Evolutionary conservation across 768 basidiomycete genomes (phyloP).

Genomic region (Kwoniella botswanensis): DNA sequence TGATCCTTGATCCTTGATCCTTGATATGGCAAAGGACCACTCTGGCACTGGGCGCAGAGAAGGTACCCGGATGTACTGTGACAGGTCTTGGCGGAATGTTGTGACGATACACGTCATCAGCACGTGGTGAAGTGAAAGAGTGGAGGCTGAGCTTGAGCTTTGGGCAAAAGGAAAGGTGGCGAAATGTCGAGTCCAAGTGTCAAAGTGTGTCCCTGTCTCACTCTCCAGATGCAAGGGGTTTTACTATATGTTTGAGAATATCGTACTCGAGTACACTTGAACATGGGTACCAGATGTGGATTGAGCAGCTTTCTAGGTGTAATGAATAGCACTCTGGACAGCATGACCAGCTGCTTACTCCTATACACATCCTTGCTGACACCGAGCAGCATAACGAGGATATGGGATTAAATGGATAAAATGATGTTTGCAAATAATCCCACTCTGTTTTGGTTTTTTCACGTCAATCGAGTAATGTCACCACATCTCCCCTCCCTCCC

Average conservation of each 20-base stretch:
- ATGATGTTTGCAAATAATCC: not conserved
- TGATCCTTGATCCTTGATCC: not conserved
- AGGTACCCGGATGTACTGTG: conserved; percentile 5
- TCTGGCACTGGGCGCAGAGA: not conserved
- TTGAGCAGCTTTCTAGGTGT: too few relatives aligned
- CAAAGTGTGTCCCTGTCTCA: not conserved
- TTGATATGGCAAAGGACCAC: not conserved
- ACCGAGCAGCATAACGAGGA: too few relatives aligned
- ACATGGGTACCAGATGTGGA: too few relatives aligned
- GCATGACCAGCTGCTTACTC: too few relatives aligned
- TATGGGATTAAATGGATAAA: conserved; percentile 18
- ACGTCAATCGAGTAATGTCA: conserved; percentile 7
- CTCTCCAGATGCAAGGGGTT: not conserved
- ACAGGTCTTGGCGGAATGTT: conserved; percentile 10
- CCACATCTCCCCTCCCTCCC: not conserved
- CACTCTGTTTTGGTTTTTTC: not conserved
- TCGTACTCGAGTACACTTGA: too few relatives aligned
- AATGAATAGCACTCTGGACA: too few relatives aligned
- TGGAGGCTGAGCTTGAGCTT: not conserved
- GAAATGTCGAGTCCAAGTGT: not conserved
- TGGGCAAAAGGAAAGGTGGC: not conserved
- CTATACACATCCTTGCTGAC: too few relatives aligned
- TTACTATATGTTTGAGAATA: not conserved
- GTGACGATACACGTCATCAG: conserved; percentile 1
- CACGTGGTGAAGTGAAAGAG: not conserved